These are phyloP conservation scores for Dryadomyces quercivorus DNA, from an alignment of 2,329 filamentous ascomycete species.

Conservation along the genomic window DNA sequence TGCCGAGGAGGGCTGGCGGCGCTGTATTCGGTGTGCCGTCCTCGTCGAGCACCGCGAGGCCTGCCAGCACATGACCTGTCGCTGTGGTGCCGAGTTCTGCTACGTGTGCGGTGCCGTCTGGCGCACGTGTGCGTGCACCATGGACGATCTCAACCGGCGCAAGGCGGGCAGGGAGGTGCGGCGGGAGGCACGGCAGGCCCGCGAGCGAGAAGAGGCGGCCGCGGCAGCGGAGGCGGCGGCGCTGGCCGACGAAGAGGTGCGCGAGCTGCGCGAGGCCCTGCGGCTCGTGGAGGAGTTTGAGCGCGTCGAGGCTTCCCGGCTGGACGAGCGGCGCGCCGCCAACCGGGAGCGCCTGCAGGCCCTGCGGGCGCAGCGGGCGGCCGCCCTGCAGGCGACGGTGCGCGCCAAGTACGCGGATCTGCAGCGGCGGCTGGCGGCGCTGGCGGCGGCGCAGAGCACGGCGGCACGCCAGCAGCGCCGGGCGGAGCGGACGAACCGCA, in stretches of 20 bases:
- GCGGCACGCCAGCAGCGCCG: slow-evolving; percentile 26
- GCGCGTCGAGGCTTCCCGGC: slow-evolving; percentile 29
- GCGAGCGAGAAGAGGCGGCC: slow-evolving; percentile 1
- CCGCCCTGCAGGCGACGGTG: slow-evolving; percentile 17
- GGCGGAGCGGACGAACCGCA: slow-evolving; percentile 17
- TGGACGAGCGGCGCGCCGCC: slow-evolving; percentile 25
- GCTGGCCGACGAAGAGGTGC: slow-evolving; percentile 15
- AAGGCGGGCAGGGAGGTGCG: slow-evolving; percentile 25
- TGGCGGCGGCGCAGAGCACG: slow-evolving; percentile 21
- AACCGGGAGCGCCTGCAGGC: slow-evolving; percentile 24
- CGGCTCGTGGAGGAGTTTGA: slow-evolving; percentile 36
- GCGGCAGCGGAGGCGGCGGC: slow-evolving; percentile 16
- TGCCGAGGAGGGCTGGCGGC: slow-evolving; percentile 59
- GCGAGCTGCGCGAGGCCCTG: slow-evolving; percentile 26
- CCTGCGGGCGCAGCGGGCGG: slow-evolving; percentile 27
- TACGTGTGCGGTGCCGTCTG: slow-evolving; percentile 65
- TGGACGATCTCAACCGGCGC: slow-evolving; percentile 28
- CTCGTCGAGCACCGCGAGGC: slow-evolving; percentile 68
- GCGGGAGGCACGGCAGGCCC: slow-evolving; percentile 18
- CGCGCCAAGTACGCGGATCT: slow-evolving; percentile 3
- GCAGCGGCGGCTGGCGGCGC: not conserved
- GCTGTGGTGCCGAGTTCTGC: slow-evolving; percentile 72
- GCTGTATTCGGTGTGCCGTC: slow-evolving; percentile 55
- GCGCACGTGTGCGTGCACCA: slow-evolving; percentile 58
- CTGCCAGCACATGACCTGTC: slow-evolving; percentile 81